These are phyloP conservation scores for Nicotiana tomentosiformis DNA, from an alignment of 257 asterid genomes.

Conservation along the genomic window DNA sequence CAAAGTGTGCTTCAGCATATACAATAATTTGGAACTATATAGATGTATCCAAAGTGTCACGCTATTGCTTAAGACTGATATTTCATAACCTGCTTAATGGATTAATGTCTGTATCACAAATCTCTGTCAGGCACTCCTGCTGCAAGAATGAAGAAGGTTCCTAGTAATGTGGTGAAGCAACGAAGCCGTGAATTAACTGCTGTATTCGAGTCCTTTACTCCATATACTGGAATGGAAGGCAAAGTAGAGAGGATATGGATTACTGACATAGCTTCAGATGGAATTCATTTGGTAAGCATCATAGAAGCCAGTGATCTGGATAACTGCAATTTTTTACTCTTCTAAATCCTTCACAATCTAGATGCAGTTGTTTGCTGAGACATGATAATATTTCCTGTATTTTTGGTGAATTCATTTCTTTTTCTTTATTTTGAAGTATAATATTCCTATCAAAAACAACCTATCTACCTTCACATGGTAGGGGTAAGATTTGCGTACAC, in stretches of 20 bases:
- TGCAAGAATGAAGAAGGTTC: conserved; percentile 91
- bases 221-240: conserved; percentile 83
- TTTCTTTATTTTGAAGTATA: not conserved
- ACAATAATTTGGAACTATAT: not conserved
- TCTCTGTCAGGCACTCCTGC: conserved; percentile 66
- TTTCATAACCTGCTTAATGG: not conserved
- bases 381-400: not conserved
- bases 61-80: not conserved
- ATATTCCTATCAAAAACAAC: not conserved
- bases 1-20: not conserved
- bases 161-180: conserved; percentile 79
- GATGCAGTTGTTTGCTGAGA: not conserved
- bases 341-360: not conserved
- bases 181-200: conserved; percentile 85
- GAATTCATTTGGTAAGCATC: conserved; percentile 69
- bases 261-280: conserved; percentile 88
- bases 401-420: not conserved
- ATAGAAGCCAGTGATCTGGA: not conserved
- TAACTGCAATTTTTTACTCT: not conserved
- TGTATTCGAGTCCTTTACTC: conserved; percentile 78
- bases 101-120: not conserved
- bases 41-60: not conserved
- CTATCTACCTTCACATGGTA: no score
- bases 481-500: no score
- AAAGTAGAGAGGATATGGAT: conserved; percentile 82